Base-by-base conservation (phyloP, 2,329 filamentous ascomycete species). In the Cordyceps tenuipes region DNA sequence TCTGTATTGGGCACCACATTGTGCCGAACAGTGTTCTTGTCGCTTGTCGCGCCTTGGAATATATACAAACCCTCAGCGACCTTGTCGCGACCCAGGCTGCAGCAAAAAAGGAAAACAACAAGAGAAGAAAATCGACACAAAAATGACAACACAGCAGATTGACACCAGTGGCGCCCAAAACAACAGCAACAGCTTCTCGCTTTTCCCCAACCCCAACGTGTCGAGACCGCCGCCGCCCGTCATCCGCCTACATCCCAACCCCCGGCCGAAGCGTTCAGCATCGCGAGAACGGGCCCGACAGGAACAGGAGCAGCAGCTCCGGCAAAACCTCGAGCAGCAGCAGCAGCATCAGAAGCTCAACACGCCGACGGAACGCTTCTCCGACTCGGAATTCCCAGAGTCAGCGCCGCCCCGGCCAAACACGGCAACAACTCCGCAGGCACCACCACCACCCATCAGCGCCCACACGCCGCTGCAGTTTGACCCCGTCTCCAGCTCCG, bases 201-300 rank as follows among this genome's bases (percentile, higher is more conserved):
- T 84, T 62, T 84, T 84, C 66, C 81, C 82, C 31, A 83, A 75
- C 64, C 76, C 80, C 23, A 78, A 70, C 64, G 66, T 68, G 49
- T 74, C 75, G 61, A 73, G 77, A 21, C 73, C 63, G n/a, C 62
- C 64, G 71, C 72, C n/a, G 71, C 58, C 69, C 65, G 51, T 66
- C 67, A 21, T 60, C 64, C 2, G 63, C 64, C 19, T 66, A 78
- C 63, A 79, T 73, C 62, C 76, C 77, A 53, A 72, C 72, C 70
- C 76, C n/a, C 70, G 71, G 57, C 66, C 70, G 54, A 71, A 73
- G 41, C 72, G 72, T 19, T 75, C 73, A 17, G 71, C 70, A 59
- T 75, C 73, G 12, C 67, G 67, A 0, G 74, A 76, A 60, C 69
- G 70, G 23, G 59, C 59, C 31, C 29, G 50, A 23, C 51, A 46